A percentile compares a stretch with the other conserved stretches of the same genome.
These are phyloP conservation scores for Mycena floridula DNA, from an alignment of 768 basidiomycete genomes.

Conservation along the genomic window DNA sequence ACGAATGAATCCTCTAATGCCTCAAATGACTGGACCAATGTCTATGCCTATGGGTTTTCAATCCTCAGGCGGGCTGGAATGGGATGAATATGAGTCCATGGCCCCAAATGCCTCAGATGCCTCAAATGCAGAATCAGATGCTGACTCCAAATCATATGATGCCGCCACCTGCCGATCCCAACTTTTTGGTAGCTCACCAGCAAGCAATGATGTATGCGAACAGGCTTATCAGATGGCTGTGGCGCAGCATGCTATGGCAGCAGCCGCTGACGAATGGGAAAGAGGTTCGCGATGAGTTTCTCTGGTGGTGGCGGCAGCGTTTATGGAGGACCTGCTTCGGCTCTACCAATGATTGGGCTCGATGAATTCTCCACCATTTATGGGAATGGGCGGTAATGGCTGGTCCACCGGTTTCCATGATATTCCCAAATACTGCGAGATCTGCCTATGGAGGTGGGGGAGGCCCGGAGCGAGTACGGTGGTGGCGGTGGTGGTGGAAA, in stretches of 20 bases:
- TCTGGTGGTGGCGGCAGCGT: conserved; percentile 28
- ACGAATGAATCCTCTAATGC: conserved; percentile 38
- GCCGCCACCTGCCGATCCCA: conserved; percentile 47
- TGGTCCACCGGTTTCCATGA: conserved; percentile 40
- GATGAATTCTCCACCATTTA: conserved; percentile 24
- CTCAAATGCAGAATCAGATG: conserved; percentile 10
- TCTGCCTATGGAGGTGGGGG: conserved; percentile 57
- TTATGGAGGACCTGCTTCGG: conserved; percentile 21
- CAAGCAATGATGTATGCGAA: conserved; percentile 81
- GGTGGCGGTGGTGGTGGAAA: conserved; percentile 41
- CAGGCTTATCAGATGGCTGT: conserved; percentile 89
- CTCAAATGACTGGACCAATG: conserved; percentile 22
- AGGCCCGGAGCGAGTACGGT: conserved; percentile 62
- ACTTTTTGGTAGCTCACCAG: conserved; percentile 70
- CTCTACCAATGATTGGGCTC: conserved; percentile 24
- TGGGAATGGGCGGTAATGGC: conserved; percentile 30
- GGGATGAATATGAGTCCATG: conserved; percentile 15
- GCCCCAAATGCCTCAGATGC: conserved; percentile 28
- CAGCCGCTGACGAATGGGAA: conserved; percentile 91
- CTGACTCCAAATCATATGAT: conserved; percentile 30
- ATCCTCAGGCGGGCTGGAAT: conserved; percentile 7
- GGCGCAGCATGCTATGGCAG: conserved; percentile 84
- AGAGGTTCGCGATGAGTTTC: conserved; percentile 57
- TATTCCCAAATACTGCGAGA: conserved; percentile 42
- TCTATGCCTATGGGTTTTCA: conserved; percentile 4